Conservation (phyloP, 805 yeast species). For the Vanderwaltozyma verrucispora region DNA sequence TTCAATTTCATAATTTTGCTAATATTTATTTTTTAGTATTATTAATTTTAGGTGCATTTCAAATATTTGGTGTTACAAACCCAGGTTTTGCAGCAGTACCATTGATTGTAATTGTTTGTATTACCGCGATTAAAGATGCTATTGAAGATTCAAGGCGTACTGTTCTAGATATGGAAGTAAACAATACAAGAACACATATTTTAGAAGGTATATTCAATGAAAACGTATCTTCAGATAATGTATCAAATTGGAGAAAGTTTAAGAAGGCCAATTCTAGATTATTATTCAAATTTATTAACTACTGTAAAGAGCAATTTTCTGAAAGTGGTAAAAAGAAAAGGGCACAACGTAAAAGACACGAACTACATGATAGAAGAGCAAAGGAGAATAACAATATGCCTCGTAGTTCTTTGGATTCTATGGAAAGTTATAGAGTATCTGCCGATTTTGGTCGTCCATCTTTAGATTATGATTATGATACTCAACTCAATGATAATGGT, state of each 20-base stretch:
- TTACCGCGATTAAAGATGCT: constrained; percentile 74
- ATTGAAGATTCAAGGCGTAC: constrained; percentile 75
- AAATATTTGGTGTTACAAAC: constrained; percentile 70
- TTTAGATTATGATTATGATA: constrained; percentile 33
- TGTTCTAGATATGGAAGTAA: constrained; percentile 59
- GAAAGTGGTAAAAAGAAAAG: constrained; percentile 27
- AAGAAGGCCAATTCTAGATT: constrained; percentile 41
- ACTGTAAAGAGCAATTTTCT: constrained; percentile 22
- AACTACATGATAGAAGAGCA: constrained; percentile 3
- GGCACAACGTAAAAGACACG: constrained; percentile 6
- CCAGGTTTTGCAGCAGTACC: constrained; percentile 74
- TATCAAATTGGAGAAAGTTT: constrained; percentile 59
- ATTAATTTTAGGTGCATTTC: constrained; percentile 68
- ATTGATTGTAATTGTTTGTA: constrained; percentile 59
- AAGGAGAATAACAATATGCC: constrained; percentile 14
- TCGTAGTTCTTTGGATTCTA: constrained; percentile 32
- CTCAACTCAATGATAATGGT: constrained; percentile 39
- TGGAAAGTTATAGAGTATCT: constrained; percentile 23
- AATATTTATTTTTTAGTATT: constrained; percentile 75
- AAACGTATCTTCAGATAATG: constrained; percentile 53
- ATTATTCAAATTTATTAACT: constrained; percentile 19
- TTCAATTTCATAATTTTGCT: constrained; percentile 84
- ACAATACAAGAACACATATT: constrained; percentile 63
- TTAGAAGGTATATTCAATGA: constrained; percentile 44
- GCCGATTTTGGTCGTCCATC: constrained; percentile 21